Evolutionary conservation across 805 yeast species (phyloP), one percentile per base, ranked within the genome.

Genomic region (Henningerozyma blattae): DNA sequence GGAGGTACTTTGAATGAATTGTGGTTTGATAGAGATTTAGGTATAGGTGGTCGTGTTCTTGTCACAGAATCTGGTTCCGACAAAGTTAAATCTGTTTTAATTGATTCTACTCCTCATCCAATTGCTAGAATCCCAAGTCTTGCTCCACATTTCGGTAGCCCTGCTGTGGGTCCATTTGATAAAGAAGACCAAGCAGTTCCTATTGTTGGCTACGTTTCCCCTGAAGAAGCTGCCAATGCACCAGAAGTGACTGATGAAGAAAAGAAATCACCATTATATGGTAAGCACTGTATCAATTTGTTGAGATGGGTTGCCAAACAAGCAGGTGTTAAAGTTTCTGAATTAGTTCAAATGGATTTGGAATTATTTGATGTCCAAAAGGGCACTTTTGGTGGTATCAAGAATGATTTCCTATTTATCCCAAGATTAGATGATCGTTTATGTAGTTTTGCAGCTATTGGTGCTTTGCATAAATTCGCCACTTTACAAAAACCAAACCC

Each of bases 11-110:
- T 79, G 43, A 61, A 65, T 20, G 65, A 65, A 16, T 56, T 72
- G 28, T 79, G 93, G 86, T 74, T 82, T 68, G 94, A 84, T 55
- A 70, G 94, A 53, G 95, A 84, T 54, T 67, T 84, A 39, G 91
- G 93, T 30, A 55, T 84, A 40, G 94, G 86, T 33, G 95, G 95
- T 30, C 66, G 84, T 38, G 68, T 84, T 17, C 61, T 81, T 34
- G 70, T 73, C 34, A 68, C 64, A 44, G 56, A 54, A 26, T 55
- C 52, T 16, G 58, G 54, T 18, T 37, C 44, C 4, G 48, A 52
- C 15, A 54, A 55, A 34, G 55, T 74, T 33, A 52, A 46, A 7
- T 54, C 68, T 6, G 62, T 59, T 36, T 52, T 75, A 45, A 68
- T 76, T 25, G 69, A 68, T 50, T 72, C 79, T 4, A 59, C 78